Evolutionary conservation across 2,329 filamentous ascomycete genomes (phyloP).

Genomic region (Elsinoe perseae): DNA sequence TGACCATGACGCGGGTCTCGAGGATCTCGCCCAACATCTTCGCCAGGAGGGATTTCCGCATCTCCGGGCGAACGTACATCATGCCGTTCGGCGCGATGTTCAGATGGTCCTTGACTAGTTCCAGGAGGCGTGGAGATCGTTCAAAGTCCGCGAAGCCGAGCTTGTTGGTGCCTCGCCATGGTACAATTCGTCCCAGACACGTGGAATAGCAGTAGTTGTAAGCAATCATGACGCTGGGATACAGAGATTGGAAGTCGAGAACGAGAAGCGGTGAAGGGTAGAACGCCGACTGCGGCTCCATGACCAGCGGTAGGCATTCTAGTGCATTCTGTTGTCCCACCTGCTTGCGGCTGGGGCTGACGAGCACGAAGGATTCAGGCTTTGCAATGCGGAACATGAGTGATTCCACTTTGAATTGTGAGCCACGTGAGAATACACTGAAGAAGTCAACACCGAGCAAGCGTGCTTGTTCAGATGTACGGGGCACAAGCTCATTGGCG

Average conservation of each 20-base stretch:
- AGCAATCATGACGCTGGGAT: constrained; percentile 97
- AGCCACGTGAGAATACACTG: constrained; percentile 88
- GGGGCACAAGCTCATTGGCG: constrained; percentile 75
- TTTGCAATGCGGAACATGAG: constrained; percentile 99
- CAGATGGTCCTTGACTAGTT: constrained; percentile 72
- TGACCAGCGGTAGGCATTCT: constrained; percentile 88
- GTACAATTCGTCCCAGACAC: constrained; percentile 74
- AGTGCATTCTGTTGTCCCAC: constrained; percentile 90
- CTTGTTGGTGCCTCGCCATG: constrained; percentile 87
- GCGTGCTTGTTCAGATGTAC: constrained; percentile 90
- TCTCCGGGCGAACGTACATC: constrained; percentile 80
- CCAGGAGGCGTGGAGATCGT: constrained; percentile 65
- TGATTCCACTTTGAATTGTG: constrained; percentile 97
- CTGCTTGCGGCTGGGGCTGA: constrained; percentile 85
- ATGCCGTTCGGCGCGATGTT: constrained; percentile 94
- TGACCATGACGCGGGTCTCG: constrained; percentile 95
- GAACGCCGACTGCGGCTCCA: constrained; percentile 94
- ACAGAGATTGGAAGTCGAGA: constrained; percentile 90
- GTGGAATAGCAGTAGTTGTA: constrained; percentile 99
- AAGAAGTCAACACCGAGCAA: constrained; percentile 93
- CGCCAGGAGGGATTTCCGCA: constrained; percentile 82
- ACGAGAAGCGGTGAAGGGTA: constrained; percentile 86
- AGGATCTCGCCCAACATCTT: constrained; percentile 96
- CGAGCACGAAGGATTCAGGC: constrained; percentile 83
- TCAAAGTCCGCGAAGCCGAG: constrained; percentile 90